These are phyloP conservation scores for Dipodascopsis uninucleata DNA, from an alignment of 805 yeast genomes.

Conservation along the genomic window DNA sequence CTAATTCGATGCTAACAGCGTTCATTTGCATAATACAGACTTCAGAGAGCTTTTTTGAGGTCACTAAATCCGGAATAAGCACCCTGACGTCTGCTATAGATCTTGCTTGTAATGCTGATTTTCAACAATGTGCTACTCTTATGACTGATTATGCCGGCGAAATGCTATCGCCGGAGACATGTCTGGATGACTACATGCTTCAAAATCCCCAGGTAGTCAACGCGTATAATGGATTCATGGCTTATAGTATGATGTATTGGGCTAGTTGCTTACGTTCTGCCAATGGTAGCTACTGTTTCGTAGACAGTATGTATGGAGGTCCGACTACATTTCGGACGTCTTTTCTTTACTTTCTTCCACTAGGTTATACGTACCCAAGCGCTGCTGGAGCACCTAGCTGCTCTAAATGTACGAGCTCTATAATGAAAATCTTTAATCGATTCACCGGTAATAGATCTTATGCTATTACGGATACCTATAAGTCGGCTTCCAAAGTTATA, in stretches of 20 bases:
- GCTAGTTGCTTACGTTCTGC: conserved; percentile 32
- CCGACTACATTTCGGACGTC: conserved; percentile 28
- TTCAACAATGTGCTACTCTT: conserved; percentile 22
- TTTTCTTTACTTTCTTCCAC: conserved; percentile 34
- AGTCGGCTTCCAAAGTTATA: conserved; percentile 30
- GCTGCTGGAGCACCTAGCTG: conserved; percentile 27
- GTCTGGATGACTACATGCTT: conserved; percentile 29
- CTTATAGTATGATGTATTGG: conserved; percentile 31
- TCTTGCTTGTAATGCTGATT: conserved; percentile 31
- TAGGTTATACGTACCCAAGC: conserved; percentile 32
- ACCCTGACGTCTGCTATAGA: conserved; percentile 31
- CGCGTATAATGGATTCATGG: conserved; percentile 32
- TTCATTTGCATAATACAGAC: conserved; percentile 11
- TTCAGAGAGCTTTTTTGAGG: conserved; percentile 32
- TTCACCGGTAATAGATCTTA: conserved; percentile 28
- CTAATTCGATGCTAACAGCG: not conserved
- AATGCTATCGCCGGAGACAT: conserved; percentile 20
- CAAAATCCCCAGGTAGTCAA: conserved; percentile 33
- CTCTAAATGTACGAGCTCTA: conserved; percentile 29
- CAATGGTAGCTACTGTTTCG: conserved; percentile 33
- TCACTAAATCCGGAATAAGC: conserved; percentile 31
- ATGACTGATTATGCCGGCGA: conserved; percentile 28
- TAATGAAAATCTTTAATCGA: conserved; percentile 31
- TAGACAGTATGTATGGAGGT: conserved; percentile 30
- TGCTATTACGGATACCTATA: conserved; percentile 32